Base-by-base conservation (phyloP, 2,329 filamentous ascomycete species). In the Colletotrichum sp. region DNA sequence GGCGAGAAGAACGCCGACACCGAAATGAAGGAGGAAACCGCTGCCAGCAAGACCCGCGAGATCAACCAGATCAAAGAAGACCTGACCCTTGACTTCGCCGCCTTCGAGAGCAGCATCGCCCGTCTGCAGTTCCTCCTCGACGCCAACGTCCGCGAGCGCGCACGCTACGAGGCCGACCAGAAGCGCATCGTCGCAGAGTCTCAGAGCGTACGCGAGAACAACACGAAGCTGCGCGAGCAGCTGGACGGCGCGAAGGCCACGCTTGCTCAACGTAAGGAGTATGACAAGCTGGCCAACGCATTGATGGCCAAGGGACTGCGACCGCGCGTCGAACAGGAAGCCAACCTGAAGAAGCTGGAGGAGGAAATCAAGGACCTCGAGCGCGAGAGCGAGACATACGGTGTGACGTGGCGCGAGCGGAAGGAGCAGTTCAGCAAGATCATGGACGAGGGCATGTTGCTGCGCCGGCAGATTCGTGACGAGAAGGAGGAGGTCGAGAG, bases 401-500 rank as follows among this genome's bases (percentile, higher is more conserved):
- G 92, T 65, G 91, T 89, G 78, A 97, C 95, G 1, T 98, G 96
- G 96, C 88, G 91, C 56, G 96, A 98, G 85, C 90, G 96, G 52
- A 89, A 94, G 77, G 94, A 95, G 79, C 95, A 98, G 85, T 98
- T 98, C 84, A 94, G 93, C 74, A 91, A 92, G 71, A 96, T 98
- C 80, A 94, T 98, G 82, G 94, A 96, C 75, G 96, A 98, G 86
- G 95, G 95, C n/a, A 94, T 94, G 91, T 90, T 95, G 78, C 89
- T 98, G 83, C 89, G 96, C 74, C 90, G 95, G 65, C 89, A 97
- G 83, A 98, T 98, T 81, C 93, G 96, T 76, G 96, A 98, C 81
- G 96, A 98, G 88, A 98, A 98, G 86, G 96, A 98, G 83, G 96
- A 98, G 85, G 95, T 97, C 0, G 96, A 98, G 85, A 89, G 95